Base-by-base conservation (phyloP, 257 asterid species). In the Handroanthus guayacan region DNA sequence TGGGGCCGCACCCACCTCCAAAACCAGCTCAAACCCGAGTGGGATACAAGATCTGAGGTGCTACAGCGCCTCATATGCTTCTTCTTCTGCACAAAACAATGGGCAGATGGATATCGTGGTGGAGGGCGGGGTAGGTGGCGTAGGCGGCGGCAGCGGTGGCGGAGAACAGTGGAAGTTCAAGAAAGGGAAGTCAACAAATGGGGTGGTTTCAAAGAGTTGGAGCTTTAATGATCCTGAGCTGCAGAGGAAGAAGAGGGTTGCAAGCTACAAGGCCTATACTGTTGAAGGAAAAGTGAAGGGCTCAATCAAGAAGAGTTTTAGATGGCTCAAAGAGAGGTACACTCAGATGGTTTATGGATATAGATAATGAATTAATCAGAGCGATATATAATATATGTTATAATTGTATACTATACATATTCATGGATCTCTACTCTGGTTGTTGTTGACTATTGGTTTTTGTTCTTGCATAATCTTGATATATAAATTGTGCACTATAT, bases 201-300 rank as follows among this genome's bases (percentile, higher is more conserved):
- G 87, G 6, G 69, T 55, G 47, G 69, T 31, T 51, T 83, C 96
- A n/a, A 91, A 81, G 9, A 85, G 73, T 10, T 86, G 97, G 97
- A 82, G 81, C 60, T 82, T 90, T 6, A 68, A 10, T 65, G 97
- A 93, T 78, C 95, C 95, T 1, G 97, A 93, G 78, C 67, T 91
- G 86, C 92, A 86, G 84, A 87, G 97, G 92, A 91, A 91, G 81
- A 91, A 87, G 77, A 91, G 98, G 77, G 93, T 91, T 1, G 97
- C 95, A 16, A 82, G 90, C 80, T 93, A 91, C 79, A 93, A 88
- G 79, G 95, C 84, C 3, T 93, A 91, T 74, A 61, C 88, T 9
- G 95, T 89, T 69, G 94, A 93, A 81, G 97, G 95, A 10, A 89
- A 91, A 65, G 80, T 91, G 9, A 91, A 93, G 77, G 96, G 96